Conservation (phyloP, 164 flowering plant genomes). For the Echeveria elegans region DNA sequence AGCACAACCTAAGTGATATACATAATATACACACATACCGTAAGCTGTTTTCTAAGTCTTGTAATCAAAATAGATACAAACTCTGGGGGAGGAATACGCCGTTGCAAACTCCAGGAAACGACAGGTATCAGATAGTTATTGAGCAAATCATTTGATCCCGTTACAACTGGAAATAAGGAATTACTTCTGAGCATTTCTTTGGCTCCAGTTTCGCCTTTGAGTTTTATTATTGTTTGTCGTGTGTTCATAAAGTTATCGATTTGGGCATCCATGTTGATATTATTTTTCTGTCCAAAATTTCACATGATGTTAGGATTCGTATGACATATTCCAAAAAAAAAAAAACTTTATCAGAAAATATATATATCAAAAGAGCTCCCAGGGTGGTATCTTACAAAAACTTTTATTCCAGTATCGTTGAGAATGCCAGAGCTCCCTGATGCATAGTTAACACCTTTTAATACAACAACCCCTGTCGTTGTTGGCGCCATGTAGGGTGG, state of each 20-base stretch:
- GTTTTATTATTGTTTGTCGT: slow-evolving; percentile 45
- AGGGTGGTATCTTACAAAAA: slow-evolving; percentile 27
- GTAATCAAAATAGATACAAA: slow-evolving; percentile 46
- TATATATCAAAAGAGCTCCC: not conserved
- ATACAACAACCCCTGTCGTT: slow-evolving; percentile 25
- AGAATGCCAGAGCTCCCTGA: slow-evolving; percentile 58
- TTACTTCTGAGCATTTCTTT: slow-evolving; percentile 17
- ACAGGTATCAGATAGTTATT: slow-evolving; percentile 52
- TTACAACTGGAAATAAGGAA: slow-evolving; percentile 45
- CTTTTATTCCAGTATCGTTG: slow-evolving; percentile 23
- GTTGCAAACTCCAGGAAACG: slow-evolving; percentile 23
- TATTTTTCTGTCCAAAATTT: slow-evolving; percentile 31
- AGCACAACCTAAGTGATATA: not conserved
- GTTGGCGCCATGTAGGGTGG: slow-evolving; percentile 60
- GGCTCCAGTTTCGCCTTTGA: slow-evolving; percentile 35
- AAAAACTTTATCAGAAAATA: too few species aligned
- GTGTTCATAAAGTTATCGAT: slow-evolving; percentile 65
- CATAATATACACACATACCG: slow-evolving; percentile 26
- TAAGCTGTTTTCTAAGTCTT: slow-evolving; percentile 50
- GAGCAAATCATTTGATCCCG: slow-evolving; percentile 73
- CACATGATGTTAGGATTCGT: not conserved
- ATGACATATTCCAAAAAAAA: not conserved
- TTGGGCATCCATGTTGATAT: slow-evolving; percentile 71
- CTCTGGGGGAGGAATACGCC: slow-evolving; percentile 27
- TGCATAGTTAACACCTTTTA: slow-evolving; percentile 55